Evolutionary conservation across 495 filamentous ascomycete species (phyloP), one percentile per base, ranked within the genome.

Genomic region (Lepraria neglecta): DNA sequence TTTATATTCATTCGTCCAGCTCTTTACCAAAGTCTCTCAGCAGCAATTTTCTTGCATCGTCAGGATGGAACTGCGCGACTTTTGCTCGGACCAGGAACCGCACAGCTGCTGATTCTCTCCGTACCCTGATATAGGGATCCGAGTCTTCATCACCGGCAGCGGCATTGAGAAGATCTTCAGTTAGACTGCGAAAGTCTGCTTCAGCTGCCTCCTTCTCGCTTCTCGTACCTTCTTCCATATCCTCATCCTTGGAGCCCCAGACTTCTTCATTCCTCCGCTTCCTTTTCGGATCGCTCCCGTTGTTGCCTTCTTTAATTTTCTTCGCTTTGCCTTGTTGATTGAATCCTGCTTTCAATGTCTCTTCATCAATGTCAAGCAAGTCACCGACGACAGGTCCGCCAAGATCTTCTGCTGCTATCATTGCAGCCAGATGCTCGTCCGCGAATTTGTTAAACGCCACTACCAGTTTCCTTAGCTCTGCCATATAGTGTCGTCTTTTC

Each of bases 371-470:
- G 14, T 86, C 84, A 59, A 84, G 71, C 47, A 84, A 73, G 64
- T 90, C 86, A 12, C 91, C 91, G 1, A 92, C 89, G 7, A 90
- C 85, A 0, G 91, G 91, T 0, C 91, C 91, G 6, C 91, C 91
- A 11, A 90, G 77, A 67, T 90, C 88, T 74, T 96, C 91, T 0
- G 88, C 89, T 15, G 90, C 90, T 35, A 96, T 76, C 89, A 92
- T 91, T 0, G 80, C 73, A 6, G 87, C 88, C 3, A 96, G 80
- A 46, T 86, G 80, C 17, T 84, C 75, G 59, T 87, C 81, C 19
- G 92, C 82, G 60, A 96, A 95, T n/a, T 74, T 77, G 65, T 87
- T 79, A 21, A 95, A 77, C 3, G 81, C 80, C 31, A 77, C 75
- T 15, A 87, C 77, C 28, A 94, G 73, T 10, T 71, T 76, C 3